Evolutionary conservation across 495 filamentous ascomycete genomes (phyloP).

Genomic region (Tuber microsphaerosporum): DNA sequence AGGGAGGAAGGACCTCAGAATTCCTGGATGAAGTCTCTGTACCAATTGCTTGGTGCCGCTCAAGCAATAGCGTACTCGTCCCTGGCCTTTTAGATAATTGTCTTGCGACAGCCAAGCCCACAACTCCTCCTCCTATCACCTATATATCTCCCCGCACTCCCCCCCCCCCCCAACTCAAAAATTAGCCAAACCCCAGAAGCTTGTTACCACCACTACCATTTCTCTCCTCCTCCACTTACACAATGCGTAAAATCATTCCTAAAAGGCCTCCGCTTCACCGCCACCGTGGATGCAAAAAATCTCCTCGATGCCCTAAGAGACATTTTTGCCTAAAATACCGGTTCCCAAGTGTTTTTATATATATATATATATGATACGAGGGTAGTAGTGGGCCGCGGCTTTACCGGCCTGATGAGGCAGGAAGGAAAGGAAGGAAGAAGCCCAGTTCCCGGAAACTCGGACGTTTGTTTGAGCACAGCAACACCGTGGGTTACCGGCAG

Average conservation of each 20-base stretch:
- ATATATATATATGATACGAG: background rate
- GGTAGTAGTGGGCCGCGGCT: background rate
- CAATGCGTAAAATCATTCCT: slow-evolving; percentile 31
- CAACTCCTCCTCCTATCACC: slow-evolving; percentile 85
- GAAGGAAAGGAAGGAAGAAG: background rate
- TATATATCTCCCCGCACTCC: slow-evolving; percentile 32
- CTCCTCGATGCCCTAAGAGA: background rate
- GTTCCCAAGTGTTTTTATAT: too few relatives aligned
- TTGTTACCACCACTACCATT: background rate
- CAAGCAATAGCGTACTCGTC: slow-evolving; percentile 69
- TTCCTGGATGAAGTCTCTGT: slow-evolving; percentile 91
- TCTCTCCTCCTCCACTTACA: slow-evolving; percentile 9
- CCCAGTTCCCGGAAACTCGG: background rate
- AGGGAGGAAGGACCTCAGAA: slow-evolving; percentile 57
- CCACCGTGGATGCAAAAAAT: background rate
- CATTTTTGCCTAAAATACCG: background rate
- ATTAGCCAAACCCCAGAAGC: background rate
- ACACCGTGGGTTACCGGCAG: background rate
- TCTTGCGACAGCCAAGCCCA: slow-evolving; percentile 82
- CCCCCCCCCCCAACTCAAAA: background rate
- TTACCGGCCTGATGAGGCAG: background rate
- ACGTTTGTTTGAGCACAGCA: background rate
- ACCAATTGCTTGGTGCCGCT: slow-evolving; percentile 68
- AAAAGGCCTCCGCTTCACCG: background rate
- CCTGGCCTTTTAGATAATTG: slow-evolving; percentile 58